These are phyloP conservation scores for Holtermannia corniformis DNA, from an alignment of 768 basidiomycete genomes.

Conservation along the genomic window DNA sequence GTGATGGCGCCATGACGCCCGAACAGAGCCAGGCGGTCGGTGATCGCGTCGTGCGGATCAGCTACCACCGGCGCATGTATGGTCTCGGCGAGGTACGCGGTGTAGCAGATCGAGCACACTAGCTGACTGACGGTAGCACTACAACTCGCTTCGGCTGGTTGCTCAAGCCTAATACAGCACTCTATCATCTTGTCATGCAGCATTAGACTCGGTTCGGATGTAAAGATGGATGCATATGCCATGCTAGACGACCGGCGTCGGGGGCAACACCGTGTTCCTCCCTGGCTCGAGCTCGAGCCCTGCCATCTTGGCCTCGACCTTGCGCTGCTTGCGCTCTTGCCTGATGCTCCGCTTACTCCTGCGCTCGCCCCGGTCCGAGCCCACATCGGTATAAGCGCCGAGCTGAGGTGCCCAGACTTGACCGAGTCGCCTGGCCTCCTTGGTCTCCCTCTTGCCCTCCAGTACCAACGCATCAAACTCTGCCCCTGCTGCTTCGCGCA, in stretches of 20 bases:
- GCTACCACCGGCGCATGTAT: conserved; percentile 89
- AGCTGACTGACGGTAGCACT: background rate
- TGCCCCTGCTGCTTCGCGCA: conserved; percentile 26
- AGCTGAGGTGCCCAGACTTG: conserved; percentile 8
- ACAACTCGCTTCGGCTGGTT: background rate
- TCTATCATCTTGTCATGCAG: too few relatives aligned
- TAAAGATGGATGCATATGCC: too few relatives aligned
- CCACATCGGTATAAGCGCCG: conserved; percentile 15
- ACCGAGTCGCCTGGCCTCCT: conserved; percentile 14
- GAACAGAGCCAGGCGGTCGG: conserved; percentile 37
- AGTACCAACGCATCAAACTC: conserved; percentile 21
- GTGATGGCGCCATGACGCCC: conserved; percentile 34
- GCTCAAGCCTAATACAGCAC: too few relatives aligned
- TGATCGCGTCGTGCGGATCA: conserved; percentile 55
- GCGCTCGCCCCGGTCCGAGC: conserved; percentile 7
- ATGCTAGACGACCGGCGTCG: too few relatives aligned
- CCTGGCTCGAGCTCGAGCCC: conserved; percentile 4
- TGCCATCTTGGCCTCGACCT: conserved; percentile 3
- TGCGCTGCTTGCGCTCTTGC: conserved; percentile 12
- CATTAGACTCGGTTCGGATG: too few relatives aligned
- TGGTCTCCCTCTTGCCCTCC: conserved; percentile 16
- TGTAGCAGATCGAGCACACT: too few relatives aligned
- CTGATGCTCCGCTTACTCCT: conserved; percentile 10
- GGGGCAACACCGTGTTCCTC: conserved; percentile 11
- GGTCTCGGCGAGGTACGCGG: conserved; percentile 88